phyloP scores from a whole-genome alignment of 768 basidiomycete species.

The Phylloporus sp. region DNA sequence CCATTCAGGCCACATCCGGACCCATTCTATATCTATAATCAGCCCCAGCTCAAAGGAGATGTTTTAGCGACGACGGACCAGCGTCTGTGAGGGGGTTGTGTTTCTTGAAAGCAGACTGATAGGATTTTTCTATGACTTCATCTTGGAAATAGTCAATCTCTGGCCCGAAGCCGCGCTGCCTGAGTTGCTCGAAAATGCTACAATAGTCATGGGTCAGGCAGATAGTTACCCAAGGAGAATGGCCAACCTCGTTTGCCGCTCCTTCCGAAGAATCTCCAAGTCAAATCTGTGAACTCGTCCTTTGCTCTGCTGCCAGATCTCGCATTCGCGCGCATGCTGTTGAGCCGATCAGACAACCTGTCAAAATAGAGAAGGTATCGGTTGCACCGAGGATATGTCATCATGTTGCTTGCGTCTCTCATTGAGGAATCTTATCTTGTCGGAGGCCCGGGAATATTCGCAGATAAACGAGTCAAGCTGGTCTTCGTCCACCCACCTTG shows the following conservation, averaged over 20 bases:
- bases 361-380: background rate
- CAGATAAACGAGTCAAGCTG: conserved; percentile 6
- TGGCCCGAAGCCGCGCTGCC: conserved; percentile 8
- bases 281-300: conserved; percentile 10
- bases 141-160: conserved; percentile 7
- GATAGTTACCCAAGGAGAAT: background rate
- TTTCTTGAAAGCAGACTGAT: conserved; percentile 6
- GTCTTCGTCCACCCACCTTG: conserved; percentile 9
- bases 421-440: conserved; percentile 6
- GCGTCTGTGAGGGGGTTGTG: conserved; percentile 10
- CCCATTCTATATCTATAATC: conserved; percentile 5
- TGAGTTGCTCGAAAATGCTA: conserved; percentile 18
- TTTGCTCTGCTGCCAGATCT: conserved; percentile 8
- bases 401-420: background rate
- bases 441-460: conserved; percentile 1
- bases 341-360: background rate
- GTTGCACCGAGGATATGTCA: conserved; percentile 3
- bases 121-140: background rate
- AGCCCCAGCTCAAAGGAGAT: background rate
- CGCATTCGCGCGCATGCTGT: conserved; percentile 12
- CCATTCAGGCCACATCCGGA: conserved; percentile 1
- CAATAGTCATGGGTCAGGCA: background rate
- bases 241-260: conserved; percentile 9
- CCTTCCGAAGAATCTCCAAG: conserved; percentile 6
- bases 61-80: background rate